These are phyloP conservation scores for Rosa lucieae DNA, from an alignment of 306 rosid genomes.

Conservation along the genomic window DNA sequence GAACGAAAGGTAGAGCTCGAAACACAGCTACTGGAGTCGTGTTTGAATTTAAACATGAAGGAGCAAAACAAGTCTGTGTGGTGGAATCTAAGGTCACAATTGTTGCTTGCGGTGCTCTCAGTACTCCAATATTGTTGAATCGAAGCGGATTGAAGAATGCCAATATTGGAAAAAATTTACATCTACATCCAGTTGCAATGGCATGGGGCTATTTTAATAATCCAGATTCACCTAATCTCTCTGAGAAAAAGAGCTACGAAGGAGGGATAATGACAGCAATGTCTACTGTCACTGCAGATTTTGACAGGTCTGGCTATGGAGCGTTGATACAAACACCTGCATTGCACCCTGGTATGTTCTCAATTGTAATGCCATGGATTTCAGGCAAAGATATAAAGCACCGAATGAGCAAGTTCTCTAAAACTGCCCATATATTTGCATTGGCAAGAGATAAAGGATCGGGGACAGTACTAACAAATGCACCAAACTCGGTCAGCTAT, in stretches of 20 bases:
- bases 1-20: constrained; percentile 38
- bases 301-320: constrained; percentile 65
- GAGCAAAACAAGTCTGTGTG: constrained; percentile 51
- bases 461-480: constrained; percentile 36
- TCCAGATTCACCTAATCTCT: constrained; percentile 40
- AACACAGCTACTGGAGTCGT: constrained; percentile 55
- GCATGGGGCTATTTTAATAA: constrained; percentile 72
- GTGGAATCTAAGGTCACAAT: constrained; percentile 78
- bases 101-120: constrained; percentile 78
- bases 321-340: constrained; percentile 84
- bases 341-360: constrained; percentile 83
- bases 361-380: constrained; percentile 76
- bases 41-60: constrained; percentile 43
- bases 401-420: constrained; percentile 61
- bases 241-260: constrained; percentile 70
- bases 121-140: constrained; percentile 63
- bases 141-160: constrained; percentile 63
- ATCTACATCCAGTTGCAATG: constrained; percentile 84
- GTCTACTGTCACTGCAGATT: constrained; percentile 60
- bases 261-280: constrained; percentile 95
- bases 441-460: constrained; percentile 78
- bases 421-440: constrained; percentile 79
- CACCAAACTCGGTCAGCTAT: constrained; percentile 45
- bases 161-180: constrained; percentile 72
- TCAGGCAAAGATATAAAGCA: constrained; percentile 61